Conservation (phyloP, 1,284 basidiomycete genomes). For the Ceratobasidium sp. region DNA sequence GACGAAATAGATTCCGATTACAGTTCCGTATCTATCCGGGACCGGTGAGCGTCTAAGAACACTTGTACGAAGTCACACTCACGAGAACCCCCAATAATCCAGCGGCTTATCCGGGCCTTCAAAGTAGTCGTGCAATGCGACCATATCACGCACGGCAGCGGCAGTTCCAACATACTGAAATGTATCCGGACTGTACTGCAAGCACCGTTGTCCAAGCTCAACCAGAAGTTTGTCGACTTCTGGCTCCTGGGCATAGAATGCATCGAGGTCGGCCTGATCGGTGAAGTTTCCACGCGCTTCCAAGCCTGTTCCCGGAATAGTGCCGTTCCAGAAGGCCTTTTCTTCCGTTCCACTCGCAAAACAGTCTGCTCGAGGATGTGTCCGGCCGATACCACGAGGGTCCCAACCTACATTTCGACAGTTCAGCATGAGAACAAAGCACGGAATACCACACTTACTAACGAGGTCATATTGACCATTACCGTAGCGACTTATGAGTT, state of each 20-base stretch:
- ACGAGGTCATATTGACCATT: slow-evolving; percentile 31
- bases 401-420: background rate
- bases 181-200: slow-evolving; percentile 1
- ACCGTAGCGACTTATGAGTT: background rate
- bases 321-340: slow-evolving; percentile 27
- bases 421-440: background rate
- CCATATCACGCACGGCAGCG: slow-evolving; percentile 45
- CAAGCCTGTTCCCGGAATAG: slow-evolving; percentile 45
- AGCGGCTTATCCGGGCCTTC: slow-evolving; percentile 44
- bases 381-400: slow-evolving; percentile 19
- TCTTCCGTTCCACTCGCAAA: slow-evolving; percentile 13
- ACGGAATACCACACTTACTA: background rate
- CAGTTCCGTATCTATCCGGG: slow-evolving; percentile 49
- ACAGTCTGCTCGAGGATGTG: slow-evolving; percentile 30
- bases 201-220: background rate
- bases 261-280: background rate
- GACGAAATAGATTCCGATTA: slow-evolving; percentile 47
- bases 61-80: background rate
- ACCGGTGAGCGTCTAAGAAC: background rate
- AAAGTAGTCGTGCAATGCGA: slow-evolving; percentile 47
- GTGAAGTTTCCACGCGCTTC: slow-evolving; percentile 40
- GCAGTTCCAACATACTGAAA: slow-evolving; percentile 24
- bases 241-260: slow-evolving; percentile 3
- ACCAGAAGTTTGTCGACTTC: background rate
- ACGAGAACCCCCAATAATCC: slow-evolving; percentile 49